Percentiles rank a stretch among this genome's conserved stretches.
Evolutionary conservation across 106 monocot species (phyloP).

Genomic region (Alisma plantagoaquatica): DNA sequence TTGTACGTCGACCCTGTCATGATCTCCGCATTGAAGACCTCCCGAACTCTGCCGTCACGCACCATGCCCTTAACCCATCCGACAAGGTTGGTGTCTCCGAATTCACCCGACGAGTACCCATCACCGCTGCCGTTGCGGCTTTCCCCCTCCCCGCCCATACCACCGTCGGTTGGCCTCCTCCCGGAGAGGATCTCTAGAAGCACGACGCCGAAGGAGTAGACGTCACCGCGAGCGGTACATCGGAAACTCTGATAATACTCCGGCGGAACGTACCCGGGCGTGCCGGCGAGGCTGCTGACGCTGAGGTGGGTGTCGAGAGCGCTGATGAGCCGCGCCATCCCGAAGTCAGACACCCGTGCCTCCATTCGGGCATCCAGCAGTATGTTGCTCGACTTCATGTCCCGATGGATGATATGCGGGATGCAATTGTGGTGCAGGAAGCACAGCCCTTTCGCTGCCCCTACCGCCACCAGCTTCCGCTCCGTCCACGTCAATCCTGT

Average conservation of each 20-base stretch:
- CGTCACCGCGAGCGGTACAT: constrained; percentile 68
- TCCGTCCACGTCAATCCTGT: constrained; percentile 35
- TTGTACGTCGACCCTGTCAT: not conserved
- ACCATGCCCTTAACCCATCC: constrained; percentile 71
- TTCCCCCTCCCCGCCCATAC: too few species aligned
- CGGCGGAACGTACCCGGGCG: constrained; percentile 76
- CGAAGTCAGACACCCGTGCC: constrained; percentile 73
- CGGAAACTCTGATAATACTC: constrained; percentile 90
- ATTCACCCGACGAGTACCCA: constrained; percentile 78
- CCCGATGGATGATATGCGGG: constrained; percentile 76
- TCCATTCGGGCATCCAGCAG: constrained; percentile 62
- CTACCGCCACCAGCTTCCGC: constrained; percentile 51
- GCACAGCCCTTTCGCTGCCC: constrained; percentile 66
- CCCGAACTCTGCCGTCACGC: constrained; percentile 34
- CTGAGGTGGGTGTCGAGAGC: constrained; percentile 79
- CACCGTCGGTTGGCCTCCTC: constrained; percentile 55
- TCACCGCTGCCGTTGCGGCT: too few species aligned
- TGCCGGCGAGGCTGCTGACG: constrained; percentile 74
- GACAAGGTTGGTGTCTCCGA: constrained; percentile 70
- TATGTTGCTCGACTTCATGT: constrained; percentile 90
- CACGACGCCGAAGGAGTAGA: constrained; percentile 78
- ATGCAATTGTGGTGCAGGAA: constrained; percentile 88
- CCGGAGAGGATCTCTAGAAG: constrained; percentile 67
- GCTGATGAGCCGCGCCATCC: constrained; percentile 79
- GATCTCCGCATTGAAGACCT: constrained; percentile 49